Evolutionary conservation across 352 stramenopile species (phyloP), one percentile per base, ranked within the genome.

Genomic region (Pythium myriotylum): DNA sequence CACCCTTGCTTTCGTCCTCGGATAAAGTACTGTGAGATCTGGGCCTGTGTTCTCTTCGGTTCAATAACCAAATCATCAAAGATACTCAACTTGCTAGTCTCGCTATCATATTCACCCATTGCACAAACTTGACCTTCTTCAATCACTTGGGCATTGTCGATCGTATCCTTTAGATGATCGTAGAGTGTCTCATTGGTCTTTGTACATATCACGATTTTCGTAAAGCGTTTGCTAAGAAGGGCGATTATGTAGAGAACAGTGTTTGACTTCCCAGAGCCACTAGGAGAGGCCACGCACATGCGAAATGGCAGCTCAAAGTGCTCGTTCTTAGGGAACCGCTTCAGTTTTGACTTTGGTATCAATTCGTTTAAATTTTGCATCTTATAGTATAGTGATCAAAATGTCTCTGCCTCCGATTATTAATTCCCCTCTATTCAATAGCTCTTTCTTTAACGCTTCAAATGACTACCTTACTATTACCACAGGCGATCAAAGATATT

Each of bases 291-390:
- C n/a, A 62, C 20, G 22, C 46, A 41, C 42, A 62, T 54, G 20
- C 54, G 42, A 62, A 62, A 62, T 41, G 54, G 54, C n/a, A 62
- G 33, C 27, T 62, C 43, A 37, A 62, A 62, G 32, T 62, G 54
- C 8, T 46, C 43, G 27, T 62, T 62, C 41, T 35, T 45, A 26
- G 54, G 54, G 29, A 54, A 62, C 43, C 23, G 19, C 54, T 62
- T 62, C n/a, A 62, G 41, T 23, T 62, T 62, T 35, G 54, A 54
- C 33, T 62, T 62, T 4, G 54, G 54, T 40, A 62, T 62, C 2
- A 9, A 54, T 62, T 62, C 54, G 43, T 62, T 54, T 27, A 62
- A 62, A 54, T 62, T 62, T 51, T 53, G 54, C 54, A 53, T 62
- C 39, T 16, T 62, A 53, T 50, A 50, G 41, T 54, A 53, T 46